Percentiles rank a stretch among this genome's conserved stretches.
phyloP scores from a whole-genome alignment of 257 asterid genomes.

The Eustoma russellianum region DNA sequence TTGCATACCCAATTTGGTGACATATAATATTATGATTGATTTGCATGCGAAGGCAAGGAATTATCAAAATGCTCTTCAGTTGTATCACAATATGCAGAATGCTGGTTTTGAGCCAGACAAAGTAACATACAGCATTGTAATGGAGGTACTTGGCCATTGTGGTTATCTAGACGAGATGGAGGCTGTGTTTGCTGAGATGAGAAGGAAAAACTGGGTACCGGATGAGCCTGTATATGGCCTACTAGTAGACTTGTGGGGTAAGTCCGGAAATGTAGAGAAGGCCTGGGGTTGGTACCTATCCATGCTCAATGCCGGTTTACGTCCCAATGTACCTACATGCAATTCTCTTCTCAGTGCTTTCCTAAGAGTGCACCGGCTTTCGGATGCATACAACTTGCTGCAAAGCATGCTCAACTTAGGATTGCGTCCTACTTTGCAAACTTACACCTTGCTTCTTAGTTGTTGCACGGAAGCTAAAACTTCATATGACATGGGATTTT shows the following conservation, averaged over 20 bases:
- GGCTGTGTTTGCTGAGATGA: conserved; percentile 80
- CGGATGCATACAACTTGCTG: conserved; percentile 73
- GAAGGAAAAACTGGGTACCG: conserved; percentile 84
- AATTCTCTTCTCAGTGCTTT: conserved; percentile 89
- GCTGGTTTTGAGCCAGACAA: conserved; percentile 94
- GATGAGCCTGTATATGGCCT: conserved; percentile 97
- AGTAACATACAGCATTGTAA: conserved; percentile 87
- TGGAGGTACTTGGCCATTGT: conserved; percentile 98
- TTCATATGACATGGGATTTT: conserved; percentile 57
- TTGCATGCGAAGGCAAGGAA: conserved; percentile 90
- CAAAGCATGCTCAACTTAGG: conserved; percentile 72
- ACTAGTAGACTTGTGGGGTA: conserved; percentile 90
- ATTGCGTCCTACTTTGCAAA: conserved; percentile 68
- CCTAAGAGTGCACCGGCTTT: conserved; percentile 77
- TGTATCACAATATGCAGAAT: conserved; percentile 81
- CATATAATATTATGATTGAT: conserved; percentile 91
- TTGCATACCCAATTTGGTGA: conserved; percentile 77
- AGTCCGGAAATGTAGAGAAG: conserved; percentile 76
- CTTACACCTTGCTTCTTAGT: conserved; percentile 86
- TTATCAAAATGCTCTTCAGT: conserved; percentile 65
- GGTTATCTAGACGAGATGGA: conserved; percentile 91
- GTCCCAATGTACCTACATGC: conserved; percentile 94
- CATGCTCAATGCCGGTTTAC: conserved; percentile 68
- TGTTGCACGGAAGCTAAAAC: conserved; percentile 86
- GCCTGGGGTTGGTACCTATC: conserved; percentile 88